Evolutionary conservation across 371 early-diverging fungal genomes (phyloP).

Genomic region (Mortierella sp.): DNA sequence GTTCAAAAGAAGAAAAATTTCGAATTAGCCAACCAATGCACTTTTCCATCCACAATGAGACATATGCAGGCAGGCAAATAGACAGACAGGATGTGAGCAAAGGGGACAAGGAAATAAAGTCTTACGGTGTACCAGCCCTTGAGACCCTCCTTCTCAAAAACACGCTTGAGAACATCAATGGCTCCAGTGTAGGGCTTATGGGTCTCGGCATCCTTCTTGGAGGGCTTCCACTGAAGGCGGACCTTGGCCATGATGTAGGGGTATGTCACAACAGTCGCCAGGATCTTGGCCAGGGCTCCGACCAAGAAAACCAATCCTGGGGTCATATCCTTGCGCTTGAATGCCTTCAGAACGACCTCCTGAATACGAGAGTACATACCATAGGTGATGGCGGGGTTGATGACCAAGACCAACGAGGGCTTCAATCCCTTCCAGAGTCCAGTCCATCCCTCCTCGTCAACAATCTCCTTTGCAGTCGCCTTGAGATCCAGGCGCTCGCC

Average conservation of each 20-base stretch:
- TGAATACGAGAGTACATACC: slow-evolving; percentile 95
- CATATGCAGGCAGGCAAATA: too few species aligned
- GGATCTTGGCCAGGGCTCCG: slow-evolving; percentile 92
- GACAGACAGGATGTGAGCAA: background rate
- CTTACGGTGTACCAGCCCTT: slow-evolving; percentile 94
- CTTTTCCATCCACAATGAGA: background rate
- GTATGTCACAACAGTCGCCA: slow-evolving; percentile 90
- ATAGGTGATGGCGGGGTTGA: slow-evolving; percentile 98
- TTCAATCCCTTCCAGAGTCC: slow-evolving; percentile 93
- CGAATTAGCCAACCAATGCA: background rate
- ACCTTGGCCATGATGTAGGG: slow-evolving; percentile 99
- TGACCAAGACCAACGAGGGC: slow-evolving; percentile 91
- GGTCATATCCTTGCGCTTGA: slow-evolving; percentile 65
- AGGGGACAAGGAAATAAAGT: slow-evolving; percentile 5
- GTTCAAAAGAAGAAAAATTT: background rate
- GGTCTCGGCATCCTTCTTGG: slow-evolving; percentile 68
- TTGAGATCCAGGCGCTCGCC: slow-evolving; percentile 67
- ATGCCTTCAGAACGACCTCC: slow-evolving; percentile 62
- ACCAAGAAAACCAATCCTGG: slow-evolving; percentile 88
- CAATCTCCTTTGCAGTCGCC: slow-evolving; percentile 77
- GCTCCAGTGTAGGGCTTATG: slow-evolving; percentile 82
- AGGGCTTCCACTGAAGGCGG: slow-evolving; percentile 94
- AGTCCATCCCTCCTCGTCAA: slow-evolving; percentile 84
- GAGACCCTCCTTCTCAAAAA: slow-evolving; percentile 84
- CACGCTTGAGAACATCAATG: slow-evolving; percentile 89